phyloP scores from a whole-genome alignment of 345 rosid species.

The Nasturtium officinale region DNA sequence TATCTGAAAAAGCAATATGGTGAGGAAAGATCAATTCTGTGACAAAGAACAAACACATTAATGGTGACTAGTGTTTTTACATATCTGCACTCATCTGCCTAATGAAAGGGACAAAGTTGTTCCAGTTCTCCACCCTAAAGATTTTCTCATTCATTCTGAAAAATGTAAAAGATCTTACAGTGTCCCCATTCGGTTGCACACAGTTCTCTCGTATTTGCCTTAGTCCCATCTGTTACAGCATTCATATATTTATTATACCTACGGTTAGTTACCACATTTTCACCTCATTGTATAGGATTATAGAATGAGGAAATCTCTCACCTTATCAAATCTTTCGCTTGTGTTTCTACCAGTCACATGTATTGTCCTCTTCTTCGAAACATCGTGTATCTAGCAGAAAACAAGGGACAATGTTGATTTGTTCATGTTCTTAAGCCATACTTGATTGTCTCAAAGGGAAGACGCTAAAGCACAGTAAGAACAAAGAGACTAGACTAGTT shows the following conservation, averaged over 20 bases:
- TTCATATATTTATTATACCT: neutral
- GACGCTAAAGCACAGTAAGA: neutral
- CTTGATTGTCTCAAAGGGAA: conserved; percentile 6
- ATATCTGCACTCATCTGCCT: conserved; percentile 61
- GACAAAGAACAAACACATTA: conserved; percentile 32
- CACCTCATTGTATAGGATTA: neutral
- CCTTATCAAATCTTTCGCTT: conserved; percentile 58
- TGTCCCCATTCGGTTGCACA: conserved; percentile 56
- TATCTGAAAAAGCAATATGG: conserved; percentile 46
- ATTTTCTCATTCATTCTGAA: conserved; percentile 65
- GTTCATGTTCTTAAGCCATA: conserved; percentile 13
- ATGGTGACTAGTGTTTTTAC: conserved; percentile 41
- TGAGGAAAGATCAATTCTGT: conserved; percentile 47
- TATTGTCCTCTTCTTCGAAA: conserved; percentile 54
- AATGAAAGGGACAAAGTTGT: conserved; percentile 68
- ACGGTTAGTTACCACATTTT: conserved; percentile 14
- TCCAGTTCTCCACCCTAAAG: conserved; percentile 66
- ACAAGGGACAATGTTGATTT: conserved; percentile 10
- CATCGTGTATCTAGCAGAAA: conserved; percentile 50
- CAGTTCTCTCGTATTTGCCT: conserved; percentile 60
- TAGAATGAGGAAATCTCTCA: conserved; percentile 37
- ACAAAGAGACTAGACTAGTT: conserved; percentile 21
- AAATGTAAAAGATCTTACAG: conserved; percentile 67
- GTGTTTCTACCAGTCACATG: conserved; percentile 65
- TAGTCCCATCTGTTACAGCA: conserved; percentile 55